Evolutionary conservation across 352 stramenopile genomes (phyloP), one percentile per base, ranked within the genome.

Genomic region (Pythium insidiosum): DNA sequence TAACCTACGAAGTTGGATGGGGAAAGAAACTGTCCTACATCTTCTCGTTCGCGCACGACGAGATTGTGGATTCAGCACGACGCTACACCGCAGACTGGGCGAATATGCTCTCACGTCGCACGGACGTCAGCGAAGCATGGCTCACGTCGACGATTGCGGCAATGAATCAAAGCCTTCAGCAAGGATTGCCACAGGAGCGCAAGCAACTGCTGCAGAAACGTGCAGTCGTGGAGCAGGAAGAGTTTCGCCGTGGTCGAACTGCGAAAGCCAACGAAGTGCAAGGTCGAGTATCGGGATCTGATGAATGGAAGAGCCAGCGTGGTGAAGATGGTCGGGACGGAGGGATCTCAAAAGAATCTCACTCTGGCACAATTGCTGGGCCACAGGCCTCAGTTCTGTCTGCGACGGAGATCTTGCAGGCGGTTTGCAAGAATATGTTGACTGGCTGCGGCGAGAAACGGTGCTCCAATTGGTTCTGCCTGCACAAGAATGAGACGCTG

Each of bases 1-100:
- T 94, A 18, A 97, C 96, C 33, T 98, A 98, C 48, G 94, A 98
- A 63, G 68, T 93, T 43, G 94, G 91, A 10, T 98, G 94, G 91
- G 90, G 89, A 1, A 98, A 98, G 44, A 82, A 96, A 29, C 59
- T 97, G 0, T 90, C 73, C 44, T 97, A 97, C 54, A 88, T 97
- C 25, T 84, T 97, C 50, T 90, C 90, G 5, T 85, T 94, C 38
- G 70, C 66, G 5, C 63, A 69, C 28, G 85, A 97, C 60, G 72
- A 96, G 60, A 71, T 98, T 9, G 73, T 94, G 16, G 94, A 98
- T 61, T 84, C 94, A 2, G 93, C 90, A 7, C 72, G 72, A 31
- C 45, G 81, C 6, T 93, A 93, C 48, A 91, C 81, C 1, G 58
- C 69, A 21, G 72, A 80, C 22, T 93, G 68, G 68, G 60, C 73